Percentiles rank a stretch among this genome's conserved stretches.
These are phyloP conservation scores for Crithidia thermophila DNA, from an alignment of 208 protist species.

Conservation along the genomic window DNA sequence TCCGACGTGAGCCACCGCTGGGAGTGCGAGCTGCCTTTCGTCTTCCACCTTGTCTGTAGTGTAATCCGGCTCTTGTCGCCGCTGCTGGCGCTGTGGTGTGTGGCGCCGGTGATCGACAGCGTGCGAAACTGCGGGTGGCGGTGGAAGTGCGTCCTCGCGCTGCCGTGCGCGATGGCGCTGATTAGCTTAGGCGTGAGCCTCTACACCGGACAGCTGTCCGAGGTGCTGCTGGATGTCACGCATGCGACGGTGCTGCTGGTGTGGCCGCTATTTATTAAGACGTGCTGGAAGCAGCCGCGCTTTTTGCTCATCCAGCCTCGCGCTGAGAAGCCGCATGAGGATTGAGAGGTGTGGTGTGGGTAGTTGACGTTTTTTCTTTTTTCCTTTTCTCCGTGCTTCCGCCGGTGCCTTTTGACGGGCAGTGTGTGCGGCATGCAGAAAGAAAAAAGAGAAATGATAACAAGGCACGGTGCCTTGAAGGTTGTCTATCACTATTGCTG, in stretches of 20 bases:
- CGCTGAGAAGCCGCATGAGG: constrained; percentile 36
- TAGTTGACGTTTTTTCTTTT: neutral
- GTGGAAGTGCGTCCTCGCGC: constrained; percentile 44
- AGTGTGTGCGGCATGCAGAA: too few relatives aligned
- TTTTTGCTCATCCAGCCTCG: constrained; percentile 25
- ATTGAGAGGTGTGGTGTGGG: constrained; percentile 29
- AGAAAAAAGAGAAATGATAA: too few relatives aligned
- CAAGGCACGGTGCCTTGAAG: too few relatives aligned
- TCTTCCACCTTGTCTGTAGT: constrained; percentile 73
- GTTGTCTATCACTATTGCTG: too few relatives aligned
- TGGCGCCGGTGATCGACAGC: constrained; percentile 59
- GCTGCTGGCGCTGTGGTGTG: constrained; percentile 62
- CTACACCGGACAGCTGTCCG: constrained; percentile 15
- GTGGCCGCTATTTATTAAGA: constrained; percentile 32
- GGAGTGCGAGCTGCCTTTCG: constrained; percentile 72
- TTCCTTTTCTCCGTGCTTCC: neutral
- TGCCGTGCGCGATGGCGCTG: constrained; percentile 37
- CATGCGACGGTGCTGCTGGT: constrained; percentile 21
- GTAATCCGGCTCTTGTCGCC: constrained; percentile 48
- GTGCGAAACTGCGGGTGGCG: constrained; percentile 29
- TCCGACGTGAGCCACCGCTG: constrained; percentile 37
- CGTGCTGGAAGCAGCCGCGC: constrained; percentile 37
- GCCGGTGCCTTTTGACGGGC: neutral
- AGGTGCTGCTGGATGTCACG: constrained; percentile 22
- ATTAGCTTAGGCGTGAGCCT: constrained; percentile 26